Conservation (phyloP, 306 rosid genomes). For the Macrotyloma uniflorum region DNA sequence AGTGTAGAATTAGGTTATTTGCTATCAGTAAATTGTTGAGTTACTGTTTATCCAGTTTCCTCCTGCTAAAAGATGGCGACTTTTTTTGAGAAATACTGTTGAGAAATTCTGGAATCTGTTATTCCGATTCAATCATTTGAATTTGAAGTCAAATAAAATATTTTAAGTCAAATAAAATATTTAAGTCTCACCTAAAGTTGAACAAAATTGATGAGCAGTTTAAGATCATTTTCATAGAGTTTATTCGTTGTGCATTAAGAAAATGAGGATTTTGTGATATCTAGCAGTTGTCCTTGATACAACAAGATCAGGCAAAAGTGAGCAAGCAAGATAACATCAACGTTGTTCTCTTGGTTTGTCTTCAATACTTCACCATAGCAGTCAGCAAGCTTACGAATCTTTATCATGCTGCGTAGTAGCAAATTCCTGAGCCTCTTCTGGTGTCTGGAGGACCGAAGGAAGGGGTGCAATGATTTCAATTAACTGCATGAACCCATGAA, state of each 20-base stretch:
- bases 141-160: neutral
- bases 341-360: neutral
- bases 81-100: neutral
- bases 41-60: neutral
- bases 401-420: too few relatives aligned
- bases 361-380: neutral
- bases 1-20: neutral
- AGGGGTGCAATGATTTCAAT: slow-evolving; percentile 67
- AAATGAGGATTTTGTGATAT: too few relatives aligned
- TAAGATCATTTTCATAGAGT: neutral
- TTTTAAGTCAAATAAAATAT: neutral
- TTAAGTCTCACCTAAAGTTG: neutral
- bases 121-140: neutral
- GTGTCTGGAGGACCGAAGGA: slow-evolving; percentile 58
- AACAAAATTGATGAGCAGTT: neutral
- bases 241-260: too few relatives aligned
- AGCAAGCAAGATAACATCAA: neutral
- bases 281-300: neutral
- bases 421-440: slow-evolving; percentile 23
- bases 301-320: neutral
- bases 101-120: neutral
- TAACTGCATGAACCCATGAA: slow-evolving; percentile 46
- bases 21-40: neutral
- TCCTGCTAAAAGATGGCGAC: neutral
- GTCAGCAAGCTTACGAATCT: too few relatives aligned